Evolutionary conservation across 139 green algal genomes (phyloP), one percentile per base, ranked within the genome.

Genomic region (Chlamydomonas incerta): DNA sequence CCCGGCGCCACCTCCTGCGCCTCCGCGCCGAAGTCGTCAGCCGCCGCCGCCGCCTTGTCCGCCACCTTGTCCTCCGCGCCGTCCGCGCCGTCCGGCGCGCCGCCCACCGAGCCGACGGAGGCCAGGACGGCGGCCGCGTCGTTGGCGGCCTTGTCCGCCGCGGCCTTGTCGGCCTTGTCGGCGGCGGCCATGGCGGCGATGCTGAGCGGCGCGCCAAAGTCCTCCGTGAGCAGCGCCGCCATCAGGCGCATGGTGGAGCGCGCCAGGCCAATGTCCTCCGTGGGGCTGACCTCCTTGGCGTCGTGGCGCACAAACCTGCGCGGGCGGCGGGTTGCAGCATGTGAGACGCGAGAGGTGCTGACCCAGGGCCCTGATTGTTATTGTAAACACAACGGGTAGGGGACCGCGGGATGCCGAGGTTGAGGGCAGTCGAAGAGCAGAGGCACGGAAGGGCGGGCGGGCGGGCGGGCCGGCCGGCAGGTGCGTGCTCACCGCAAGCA

Each of bases 241-340:
- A 95, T 90, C 52, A 95, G 81, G 47, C 92, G 89, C 92, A 95
- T 96, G 34, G 88, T 87, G 31, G 65, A 72, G 35, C 66, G 47
- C 23, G 88, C 91, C 60, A 96, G 80, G 52, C 87, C 92, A 9
- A 89, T 89, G 74, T 95, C 92, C 77, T 93, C 80, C n/a, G 90
- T 97, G 58, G 94, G 93, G 58, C 85, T 89, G 24, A 95, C 85
- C 90, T 97, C 94, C 85, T 95, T 94, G 52, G 94, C 85, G 62
- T 95, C 88, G 58, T 92, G 91, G 26, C 91, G 84, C 68, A 95
- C 85, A 86, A 95, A 95, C 55, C 80, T 85, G 47, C 20, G 26
- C 11, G 15, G 6, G 41, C 8, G 41, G 41, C 8, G 41, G 41
- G n/a, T n/a, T n/a, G n/a, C n/a, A n/a, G n/a, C n/a, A n/a, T n/a